Evolutionary conservation across 441 rosid species (phyloP).

Genomic region (Eutrema salsugineum): DNA sequence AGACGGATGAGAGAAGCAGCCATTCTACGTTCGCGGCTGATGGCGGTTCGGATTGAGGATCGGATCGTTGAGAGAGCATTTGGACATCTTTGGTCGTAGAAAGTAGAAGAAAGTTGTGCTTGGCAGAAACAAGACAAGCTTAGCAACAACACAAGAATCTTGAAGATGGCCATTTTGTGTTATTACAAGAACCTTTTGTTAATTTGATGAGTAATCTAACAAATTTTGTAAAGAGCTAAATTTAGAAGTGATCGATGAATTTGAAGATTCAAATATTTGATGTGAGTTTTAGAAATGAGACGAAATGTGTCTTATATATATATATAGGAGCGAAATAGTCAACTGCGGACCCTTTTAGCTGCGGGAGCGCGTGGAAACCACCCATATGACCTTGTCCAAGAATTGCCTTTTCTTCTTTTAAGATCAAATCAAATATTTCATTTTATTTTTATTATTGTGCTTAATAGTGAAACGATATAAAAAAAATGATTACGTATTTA

Average conservation of each 20-base stretch:
- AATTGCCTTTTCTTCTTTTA: no score
- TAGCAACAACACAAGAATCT: conserved; percentile 12
- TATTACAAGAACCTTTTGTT: neutral
- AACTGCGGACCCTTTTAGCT: conserved; percentile 11
- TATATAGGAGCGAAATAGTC: conserved; percentile 4
- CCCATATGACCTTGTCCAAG: conserved; percentile 12
- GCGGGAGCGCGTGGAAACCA: conserved; percentile 14
- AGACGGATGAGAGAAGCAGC: conserved; percentile 64
- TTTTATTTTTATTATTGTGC: neutral
- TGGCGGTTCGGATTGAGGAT: conserved; percentile 40
- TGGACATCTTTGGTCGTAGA: conserved; percentile 45
- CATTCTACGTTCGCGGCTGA: conserved; percentile 54
- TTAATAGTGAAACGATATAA: neutral
- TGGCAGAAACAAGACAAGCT: conserved; percentile 27
- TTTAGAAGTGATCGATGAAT: neutral
- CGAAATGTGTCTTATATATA: neutral
- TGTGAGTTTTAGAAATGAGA: conserved; percentile 6
- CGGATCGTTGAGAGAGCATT: conserved; percentile 47
- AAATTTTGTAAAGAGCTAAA: neutral
- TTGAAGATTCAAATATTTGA: neutral
- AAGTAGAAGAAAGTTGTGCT: conserved; percentile 44
- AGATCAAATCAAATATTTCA: no score
- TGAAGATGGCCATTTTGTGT: conserved; percentile 12
- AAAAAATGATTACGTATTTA: neutral
- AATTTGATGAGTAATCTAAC: neutral